phyloP scores from a whole-genome alignment of 1,284 basidiomycete genomes.

The Sporisorium scitamineum region DNA sequence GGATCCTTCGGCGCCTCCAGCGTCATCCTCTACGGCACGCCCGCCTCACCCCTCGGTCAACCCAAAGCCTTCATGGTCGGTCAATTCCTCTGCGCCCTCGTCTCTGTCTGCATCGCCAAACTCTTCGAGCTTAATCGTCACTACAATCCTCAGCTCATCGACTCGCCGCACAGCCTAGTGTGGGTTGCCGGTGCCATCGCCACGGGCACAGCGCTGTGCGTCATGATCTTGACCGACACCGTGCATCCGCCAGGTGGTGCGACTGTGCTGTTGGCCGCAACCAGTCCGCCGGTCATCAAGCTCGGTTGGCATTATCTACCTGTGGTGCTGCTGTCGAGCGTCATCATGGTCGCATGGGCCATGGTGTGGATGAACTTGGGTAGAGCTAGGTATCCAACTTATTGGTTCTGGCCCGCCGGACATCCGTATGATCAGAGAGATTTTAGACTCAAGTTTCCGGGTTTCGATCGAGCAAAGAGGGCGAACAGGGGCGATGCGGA shows the following conservation, averaged over 20 bases:
- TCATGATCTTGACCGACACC: constrained; percentile 51
- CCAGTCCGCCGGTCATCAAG: constrained; percentile 38
- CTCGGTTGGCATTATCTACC: constrained; percentile 52
- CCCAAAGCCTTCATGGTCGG: constrained; percentile 49
- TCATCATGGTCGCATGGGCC: constrained; percentile 52
- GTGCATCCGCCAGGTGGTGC: constrained; percentile 56
- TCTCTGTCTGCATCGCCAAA: constrained; percentile 49
- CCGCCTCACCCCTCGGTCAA: constrained; percentile 50
- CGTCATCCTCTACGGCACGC: constrained; percentile 56
- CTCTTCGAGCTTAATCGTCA: constrained; percentile 48
- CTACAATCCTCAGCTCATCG: constrained; percentile 48
- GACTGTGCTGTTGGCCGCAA: constrained; percentile 47
- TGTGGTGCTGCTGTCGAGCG: constrained; percentile 41
- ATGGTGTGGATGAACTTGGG: constrained; percentile 58
- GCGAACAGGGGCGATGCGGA: neutral
- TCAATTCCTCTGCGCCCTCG: constrained; percentile 50
- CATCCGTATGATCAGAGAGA: constrained; percentile 24
- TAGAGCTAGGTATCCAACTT: constrained; percentile 28
- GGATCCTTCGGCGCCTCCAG: constrained; percentile 56
- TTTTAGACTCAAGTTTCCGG: constrained; percentile 29
- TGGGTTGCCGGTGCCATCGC: constrained; percentile 52
- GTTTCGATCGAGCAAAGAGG: constrained; percentile 6
- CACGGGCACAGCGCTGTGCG: constrained; percentile 42
- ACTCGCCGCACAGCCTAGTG: constrained; percentile 40
- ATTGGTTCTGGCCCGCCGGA: constrained; percentile 37